Percentiles rank a stretch among this genome's conserved stretches.
These are phyloP conservation scores for Puccinia horiana DNA, from an alignment of 1,284 basidiomycete genomes.

Conservation along the genomic window DNA sequence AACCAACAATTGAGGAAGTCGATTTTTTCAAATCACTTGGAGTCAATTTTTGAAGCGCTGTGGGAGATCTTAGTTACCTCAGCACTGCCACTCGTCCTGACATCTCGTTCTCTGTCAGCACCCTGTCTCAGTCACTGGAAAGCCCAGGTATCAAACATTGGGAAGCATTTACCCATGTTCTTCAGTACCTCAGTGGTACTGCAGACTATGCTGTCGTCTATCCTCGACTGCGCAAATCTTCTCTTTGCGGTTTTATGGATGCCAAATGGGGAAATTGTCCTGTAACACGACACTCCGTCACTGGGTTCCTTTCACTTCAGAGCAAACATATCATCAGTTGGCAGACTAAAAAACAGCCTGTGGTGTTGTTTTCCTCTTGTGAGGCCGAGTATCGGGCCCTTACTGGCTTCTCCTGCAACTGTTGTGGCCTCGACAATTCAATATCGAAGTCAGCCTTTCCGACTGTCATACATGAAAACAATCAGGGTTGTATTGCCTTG, in stretches of 20 bases:
- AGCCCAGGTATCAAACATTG: not conserved
- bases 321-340: not conserved
- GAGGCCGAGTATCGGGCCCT: constrained; percentile 8
- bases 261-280: too few relatives aligned
- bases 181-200: not conserved
- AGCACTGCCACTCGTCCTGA: not conserved
- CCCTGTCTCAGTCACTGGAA: not conserved
- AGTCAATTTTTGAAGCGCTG: not conserved
- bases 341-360: not conserved
- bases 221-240: not conserved
- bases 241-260: not conserved
- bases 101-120: not conserved
- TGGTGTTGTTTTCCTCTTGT: not conserved
- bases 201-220: not conserved
- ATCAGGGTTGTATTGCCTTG: not conserved
- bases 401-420: not conserved
- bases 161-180: too few relatives aligned
- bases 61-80: too few relatives aligned
- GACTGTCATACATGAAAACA: not conserved
- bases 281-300: not conserved
- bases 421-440: not conserved
- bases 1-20: not conserved
- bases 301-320: not conserved
- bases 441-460: not conserved
- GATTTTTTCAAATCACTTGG: not conserved